Evolutionary conservation across 2,329 filamentous ascomycete genomes (phyloP).

Genomic region (Fusarium torreyae): DNA sequence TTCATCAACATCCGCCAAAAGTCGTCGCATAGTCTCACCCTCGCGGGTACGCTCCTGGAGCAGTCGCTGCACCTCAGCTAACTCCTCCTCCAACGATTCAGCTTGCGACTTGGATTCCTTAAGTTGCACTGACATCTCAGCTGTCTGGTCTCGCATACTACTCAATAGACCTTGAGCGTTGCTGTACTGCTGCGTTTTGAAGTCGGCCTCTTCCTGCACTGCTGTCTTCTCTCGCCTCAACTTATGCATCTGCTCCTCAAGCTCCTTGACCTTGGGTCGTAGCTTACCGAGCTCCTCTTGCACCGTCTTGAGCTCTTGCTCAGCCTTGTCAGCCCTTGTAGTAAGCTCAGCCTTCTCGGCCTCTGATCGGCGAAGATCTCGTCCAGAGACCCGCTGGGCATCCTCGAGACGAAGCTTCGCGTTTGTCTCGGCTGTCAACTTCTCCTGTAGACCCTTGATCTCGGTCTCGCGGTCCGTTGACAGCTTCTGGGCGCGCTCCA

Average conservation of each 20-base stretch:
- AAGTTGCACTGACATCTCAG: constrained; percentile 90
- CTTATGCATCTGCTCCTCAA: constrained; percentile 81
- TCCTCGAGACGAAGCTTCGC: constrained; percentile 84
- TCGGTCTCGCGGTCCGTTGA: constrained; percentile 83
- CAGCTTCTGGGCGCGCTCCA: constrained; percentile 78
- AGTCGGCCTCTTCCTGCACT: constrained; percentile 83
- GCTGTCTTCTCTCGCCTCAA: constrained; percentile 77
- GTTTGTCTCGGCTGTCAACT: constrained; percentile 80
- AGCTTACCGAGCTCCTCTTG: constrained; percentile 82
- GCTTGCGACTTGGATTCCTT: constrained; percentile 88
- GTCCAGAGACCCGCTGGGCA: constrained; percentile 78
- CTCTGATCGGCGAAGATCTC: constrained; percentile 84
- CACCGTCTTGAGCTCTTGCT: constrained; percentile 77
- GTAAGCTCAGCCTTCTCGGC: constrained; percentile 83
- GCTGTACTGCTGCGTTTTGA: constrained; percentile 88
- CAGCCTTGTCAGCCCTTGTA: constrained; percentile 79
- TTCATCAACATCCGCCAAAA: constrained; percentile 89
- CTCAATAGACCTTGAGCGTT: constrained; percentile 88
- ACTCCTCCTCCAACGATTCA: constrained; percentile 91
- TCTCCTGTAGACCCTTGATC: constrained; percentile 83
- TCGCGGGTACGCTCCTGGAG: constrained; percentile 91
- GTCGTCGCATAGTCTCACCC: constrained; percentile 92
- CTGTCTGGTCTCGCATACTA: constrained; percentile 93
- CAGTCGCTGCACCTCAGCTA: constrained; percentile 88
- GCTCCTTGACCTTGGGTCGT: constrained; percentile 71